phyloP scores from a whole-genome alignment of 2,329 filamentous ascomycete species.

The Cladosporium cucumerinum region DNA sequence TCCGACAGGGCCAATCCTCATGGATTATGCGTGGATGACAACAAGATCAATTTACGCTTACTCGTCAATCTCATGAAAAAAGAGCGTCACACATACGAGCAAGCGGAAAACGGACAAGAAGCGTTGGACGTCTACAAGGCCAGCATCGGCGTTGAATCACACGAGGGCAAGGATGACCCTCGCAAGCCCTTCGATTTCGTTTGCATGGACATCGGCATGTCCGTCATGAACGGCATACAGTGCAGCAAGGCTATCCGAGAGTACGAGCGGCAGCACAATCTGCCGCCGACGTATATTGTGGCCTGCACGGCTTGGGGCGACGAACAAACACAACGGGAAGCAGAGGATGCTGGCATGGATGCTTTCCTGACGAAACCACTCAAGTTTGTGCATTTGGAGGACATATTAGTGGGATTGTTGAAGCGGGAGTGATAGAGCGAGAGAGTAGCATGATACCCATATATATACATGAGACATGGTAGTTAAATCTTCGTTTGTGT shows the following conservation, averaged over 20 bases:
- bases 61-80: slow-evolving; percentile 26
- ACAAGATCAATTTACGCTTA: slow-evolving; percentile 32
- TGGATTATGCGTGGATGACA: slow-evolving; percentile 35
- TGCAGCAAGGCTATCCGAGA: slow-evolving; percentile 31
- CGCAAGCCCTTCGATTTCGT: slow-evolving; percentile 13
- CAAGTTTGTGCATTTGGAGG: slow-evolving; percentile 26
- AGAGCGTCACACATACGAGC: slow-evolving; percentile 17
- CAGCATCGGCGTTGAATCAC: neutral
- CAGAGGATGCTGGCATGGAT: slow-evolving; percentile 31
- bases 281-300: slow-evolving; percentile 24
- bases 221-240: slow-evolving; percentile 34
- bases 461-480: neutral
- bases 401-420: slow-evolving; percentile 22
- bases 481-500: neutral
- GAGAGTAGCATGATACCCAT: neutral
- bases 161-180: neutral
- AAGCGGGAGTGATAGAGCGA: neutral
- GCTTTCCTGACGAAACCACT: slow-evolving; percentile 35
- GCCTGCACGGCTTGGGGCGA: slow-evolving; percentile 35
- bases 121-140: slow-evolving; percentile 26
- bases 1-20: neutral
- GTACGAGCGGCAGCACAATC: slow-evolving; percentile 26
- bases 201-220: slow-evolving; percentile 43
- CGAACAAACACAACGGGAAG: slow-evolving; percentile 26
- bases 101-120: slow-evolving; percentile 21